A percentile compares a stretch with the other conserved stretches of the same genome.
These are phyloP conservation scores for Nicotiana benthamiana DNA, from an alignment of 257 asterid species.

Conservation along the genomic window DNA sequence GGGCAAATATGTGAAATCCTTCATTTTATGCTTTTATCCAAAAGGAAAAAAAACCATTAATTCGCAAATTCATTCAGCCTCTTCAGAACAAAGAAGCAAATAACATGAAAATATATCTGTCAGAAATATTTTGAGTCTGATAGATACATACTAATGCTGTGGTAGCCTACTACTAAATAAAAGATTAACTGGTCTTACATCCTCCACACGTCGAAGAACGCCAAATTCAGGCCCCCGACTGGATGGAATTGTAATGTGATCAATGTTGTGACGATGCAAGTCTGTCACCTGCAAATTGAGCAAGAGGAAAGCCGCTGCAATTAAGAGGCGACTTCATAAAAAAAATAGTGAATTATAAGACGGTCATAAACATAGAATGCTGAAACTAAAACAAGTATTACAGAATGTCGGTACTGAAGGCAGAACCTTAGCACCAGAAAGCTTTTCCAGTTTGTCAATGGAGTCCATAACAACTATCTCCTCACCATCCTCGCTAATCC, in stretches of 20 bases:
- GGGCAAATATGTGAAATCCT: neutral
- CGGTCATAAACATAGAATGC: neutral
- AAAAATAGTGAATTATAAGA: neutral
- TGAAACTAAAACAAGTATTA: neutral
- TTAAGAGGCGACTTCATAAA: neutral
- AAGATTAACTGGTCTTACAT: constrained; percentile 31
- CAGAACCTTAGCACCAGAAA: constrained; percentile 61
- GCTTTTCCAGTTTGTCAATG: constrained; percentile 67
- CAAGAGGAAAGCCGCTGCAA: neutral
- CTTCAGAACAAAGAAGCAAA: neutral
- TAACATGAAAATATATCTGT: neutral
- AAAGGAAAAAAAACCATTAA: neutral
- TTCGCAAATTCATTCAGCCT: neutral
- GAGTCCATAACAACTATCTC: constrained; percentile 88
- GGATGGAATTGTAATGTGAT: constrained; percentile 90
- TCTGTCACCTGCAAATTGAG: constrained; percentile 52
- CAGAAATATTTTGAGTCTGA: neutral
- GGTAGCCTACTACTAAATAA: neutral
- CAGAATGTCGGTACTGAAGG: neutral
- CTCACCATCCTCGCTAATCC: constrained; percentile 88
- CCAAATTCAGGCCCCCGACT: constrained; percentile 78
- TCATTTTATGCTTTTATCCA: neutral
- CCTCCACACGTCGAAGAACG: constrained; percentile 86
- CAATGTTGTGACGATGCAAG: constrained; percentile 90
- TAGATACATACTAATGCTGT: neutral